Evolutionary conservation across 2,329 filamentous ascomycete species (phyloP).

Genomic region (Colletotrichum filicis): DNA sequence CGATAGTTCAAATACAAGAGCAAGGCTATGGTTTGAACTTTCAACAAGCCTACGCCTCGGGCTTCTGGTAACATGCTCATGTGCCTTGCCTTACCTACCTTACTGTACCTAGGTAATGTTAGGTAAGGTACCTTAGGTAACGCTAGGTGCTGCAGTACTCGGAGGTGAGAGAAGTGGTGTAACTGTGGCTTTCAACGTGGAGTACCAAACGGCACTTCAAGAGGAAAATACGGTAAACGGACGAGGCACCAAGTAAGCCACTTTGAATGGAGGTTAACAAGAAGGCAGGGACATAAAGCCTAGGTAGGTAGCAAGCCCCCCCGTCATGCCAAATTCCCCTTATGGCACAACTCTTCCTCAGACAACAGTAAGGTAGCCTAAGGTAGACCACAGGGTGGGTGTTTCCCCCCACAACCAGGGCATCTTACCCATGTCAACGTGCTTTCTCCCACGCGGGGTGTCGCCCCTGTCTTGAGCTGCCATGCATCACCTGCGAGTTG

Average conservation of each 20-base stretch:
- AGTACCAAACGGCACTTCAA: not conserved
- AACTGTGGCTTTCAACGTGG: not conserved
- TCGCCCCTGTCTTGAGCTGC: not conserved
- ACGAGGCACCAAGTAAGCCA: no score
- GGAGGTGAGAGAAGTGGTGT: not conserved
- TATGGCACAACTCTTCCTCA: no score
- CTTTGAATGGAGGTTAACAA: not conserved
- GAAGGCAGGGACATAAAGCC: not conserved
- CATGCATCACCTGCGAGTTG: not conserved
- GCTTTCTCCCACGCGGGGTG: not conserved
- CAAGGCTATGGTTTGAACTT: not conserved
- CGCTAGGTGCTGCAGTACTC: no score
- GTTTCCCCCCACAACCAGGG: not conserved
- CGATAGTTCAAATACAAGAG: not conserved
- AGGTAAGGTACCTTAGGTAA: not conserved
- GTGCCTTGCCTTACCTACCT: not conserved
- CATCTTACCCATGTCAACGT: not conserved
- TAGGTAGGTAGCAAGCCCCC: no score
- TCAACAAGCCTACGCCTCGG: not conserved
- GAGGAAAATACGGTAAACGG: not conserved
- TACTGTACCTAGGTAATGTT: no score
- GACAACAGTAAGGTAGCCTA: not conserved
- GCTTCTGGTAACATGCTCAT: not conserved
- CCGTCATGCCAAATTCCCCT: no score
- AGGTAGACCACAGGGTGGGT: not conserved